A percentile compares a stretch with the other conserved stretches of the same genome.
Conservation (phyloP, 768 basidiomycete genomes). For the Leccinum obscurum region DNA sequence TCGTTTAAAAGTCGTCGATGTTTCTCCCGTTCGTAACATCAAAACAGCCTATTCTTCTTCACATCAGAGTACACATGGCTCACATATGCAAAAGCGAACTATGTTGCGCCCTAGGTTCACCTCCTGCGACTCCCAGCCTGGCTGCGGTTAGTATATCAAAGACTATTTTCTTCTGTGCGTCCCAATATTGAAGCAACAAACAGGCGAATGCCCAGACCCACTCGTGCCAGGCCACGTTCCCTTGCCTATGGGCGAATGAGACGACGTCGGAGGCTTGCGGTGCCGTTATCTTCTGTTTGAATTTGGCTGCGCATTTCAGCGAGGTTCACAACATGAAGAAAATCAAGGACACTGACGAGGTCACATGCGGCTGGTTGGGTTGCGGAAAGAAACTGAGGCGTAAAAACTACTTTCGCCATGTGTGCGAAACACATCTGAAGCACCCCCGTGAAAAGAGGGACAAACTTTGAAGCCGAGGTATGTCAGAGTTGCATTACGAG, state of each 20-base stretch:
- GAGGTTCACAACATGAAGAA: background rate
- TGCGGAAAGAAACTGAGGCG: fast-evolving
- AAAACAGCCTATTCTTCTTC: no score
- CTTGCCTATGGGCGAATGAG: background rate
- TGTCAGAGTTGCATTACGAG: background rate
- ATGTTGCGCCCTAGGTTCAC: background rate
- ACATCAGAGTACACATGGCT: background rate
- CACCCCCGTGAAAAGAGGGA: background rate
- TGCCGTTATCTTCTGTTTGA: no score
- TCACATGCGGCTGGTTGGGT: background rate
- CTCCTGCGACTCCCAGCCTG: no score
- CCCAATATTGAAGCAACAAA: background rate
- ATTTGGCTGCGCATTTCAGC: background rate
- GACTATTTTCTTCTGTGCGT: background rate
- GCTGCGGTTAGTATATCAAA: background rate
- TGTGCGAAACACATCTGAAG: background rate
- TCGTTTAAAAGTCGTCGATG: no score
- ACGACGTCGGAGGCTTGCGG: background rate
- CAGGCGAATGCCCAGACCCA: conserved; percentile 2
- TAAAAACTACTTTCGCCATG: conserved; percentile 12
- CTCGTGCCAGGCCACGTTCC: no score
- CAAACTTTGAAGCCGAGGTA: background rate
- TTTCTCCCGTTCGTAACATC: no score
- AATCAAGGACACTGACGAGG: fast-evolving
- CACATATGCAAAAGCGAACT: background rate